A percentile compares a stretch with the other conserved stretches of the same genome.
phyloP scores from a whole-genome alignment of 768 basidiomycete genomes.

The Kwoniella dendrophila region DNA sequence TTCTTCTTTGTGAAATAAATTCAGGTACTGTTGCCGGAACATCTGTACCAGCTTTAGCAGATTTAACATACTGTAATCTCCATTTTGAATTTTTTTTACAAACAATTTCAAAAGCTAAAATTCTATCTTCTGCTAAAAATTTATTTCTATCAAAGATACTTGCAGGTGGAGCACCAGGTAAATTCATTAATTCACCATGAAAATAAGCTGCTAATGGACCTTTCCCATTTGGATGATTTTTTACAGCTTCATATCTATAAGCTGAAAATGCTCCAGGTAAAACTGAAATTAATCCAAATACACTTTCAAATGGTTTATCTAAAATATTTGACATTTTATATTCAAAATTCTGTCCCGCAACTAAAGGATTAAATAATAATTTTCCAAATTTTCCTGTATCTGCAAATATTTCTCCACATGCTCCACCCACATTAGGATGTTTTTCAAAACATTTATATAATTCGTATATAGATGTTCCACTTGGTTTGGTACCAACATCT shows the following conservation, averaged over 20 bases:
- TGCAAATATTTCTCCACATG: slow-evolving; percentile 52
- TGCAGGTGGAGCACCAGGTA: slow-evolving; percentile 45
- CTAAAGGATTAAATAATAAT: slow-evolving; percentile 48
- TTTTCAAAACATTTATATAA: slow-evolving; percentile 53
- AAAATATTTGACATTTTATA: slow-evolving; percentile 54
- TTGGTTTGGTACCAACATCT: slow-evolving; percentile 54
- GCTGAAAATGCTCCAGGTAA: slow-evolving; percentile 53
- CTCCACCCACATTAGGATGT: slow-evolving; percentile 51
- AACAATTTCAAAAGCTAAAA: slow-evolving; percentile 62
- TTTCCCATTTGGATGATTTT: slow-evolving; percentile 48
- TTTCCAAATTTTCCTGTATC: slow-evolving; percentile 47
- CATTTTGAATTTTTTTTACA: slow-evolving; percentile 49
- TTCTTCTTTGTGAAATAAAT: slow-evolving; percentile 54
- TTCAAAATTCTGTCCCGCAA: slow-evolving; percentile 53
- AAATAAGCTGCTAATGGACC: slow-evolving; percentile 50
- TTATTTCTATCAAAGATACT: slow-evolving; percentile 70
- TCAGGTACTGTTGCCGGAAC: slow-evolving; percentile 46
- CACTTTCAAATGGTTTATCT: slow-evolving; percentile 51
- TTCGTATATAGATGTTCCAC: slow-evolving; percentile 52
- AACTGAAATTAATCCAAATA: slow-evolving; percentile 51
- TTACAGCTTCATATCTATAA: slow-evolving; percentile 50
- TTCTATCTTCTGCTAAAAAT: slow-evolving; percentile 74
- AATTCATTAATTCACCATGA: slow-evolving; percentile 53
- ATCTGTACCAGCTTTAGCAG: slow-evolving; percentile 53
- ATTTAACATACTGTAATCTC: slow-evolving; percentile 53